phyloP scores from a whole-genome alignment of 2,329 filamentous ascomycete genomes.

The Xylariomycetidae sp. region DNA sequence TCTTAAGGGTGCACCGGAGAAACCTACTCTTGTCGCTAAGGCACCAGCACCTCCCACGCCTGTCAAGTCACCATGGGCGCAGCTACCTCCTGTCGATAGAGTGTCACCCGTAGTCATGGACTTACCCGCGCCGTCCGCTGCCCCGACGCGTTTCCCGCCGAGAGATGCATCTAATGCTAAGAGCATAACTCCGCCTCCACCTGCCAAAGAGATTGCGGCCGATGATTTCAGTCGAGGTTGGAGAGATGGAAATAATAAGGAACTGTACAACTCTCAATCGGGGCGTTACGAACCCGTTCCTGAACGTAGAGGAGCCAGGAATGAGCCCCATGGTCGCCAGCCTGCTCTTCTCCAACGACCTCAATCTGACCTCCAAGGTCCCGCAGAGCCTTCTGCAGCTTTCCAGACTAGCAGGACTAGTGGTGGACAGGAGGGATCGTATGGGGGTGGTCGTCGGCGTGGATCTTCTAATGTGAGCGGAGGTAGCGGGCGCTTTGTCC shows the following conservation, averaged over 20 bases:
- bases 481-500: slow-evolving; percentile 66
- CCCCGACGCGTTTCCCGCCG: slow-evolving; percentile 41
- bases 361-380: slow-evolving; percentile 56
- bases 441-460: slow-evolving; percentile 69
- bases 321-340: slow-evolving; percentile 64
- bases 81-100: slow-evolving; percentile 79
- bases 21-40: slow-evolving; percentile 69
- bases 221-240: slow-evolving; percentile 89
- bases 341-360: slow-evolving; percentile 74
- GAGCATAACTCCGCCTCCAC: slow-evolving; percentile 43
- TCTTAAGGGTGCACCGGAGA: slow-evolving; percentile 64
- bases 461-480: slow-evolving; percentile 91
- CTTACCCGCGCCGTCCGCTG: slow-evolving; percentile 30
- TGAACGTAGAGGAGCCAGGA: slow-evolving; percentile 69
- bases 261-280: slow-evolving; percentile 92
- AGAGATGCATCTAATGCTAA: slow-evolving; percentile 56
- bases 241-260: slow-evolving; percentile 69
- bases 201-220: slow-evolving; percentile 78
- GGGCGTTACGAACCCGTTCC: slow-evolving; percentile 86
- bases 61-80: slow-evolving; percentile 87
- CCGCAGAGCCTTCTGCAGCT: slow-evolving; percentile 77
- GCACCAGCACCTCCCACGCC: slow-evolving; percentile 63
- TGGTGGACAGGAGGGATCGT: slow-evolving; percentile 61
- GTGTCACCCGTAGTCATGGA: slow-evolving; percentile 66
- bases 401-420: slow-evolving; percentile 75